These are phyloP conservation scores for Clonostachys solani DNA, from an alignment of 2,329 filamentous ascomycete genomes.

Conservation along the genomic window DNA sequence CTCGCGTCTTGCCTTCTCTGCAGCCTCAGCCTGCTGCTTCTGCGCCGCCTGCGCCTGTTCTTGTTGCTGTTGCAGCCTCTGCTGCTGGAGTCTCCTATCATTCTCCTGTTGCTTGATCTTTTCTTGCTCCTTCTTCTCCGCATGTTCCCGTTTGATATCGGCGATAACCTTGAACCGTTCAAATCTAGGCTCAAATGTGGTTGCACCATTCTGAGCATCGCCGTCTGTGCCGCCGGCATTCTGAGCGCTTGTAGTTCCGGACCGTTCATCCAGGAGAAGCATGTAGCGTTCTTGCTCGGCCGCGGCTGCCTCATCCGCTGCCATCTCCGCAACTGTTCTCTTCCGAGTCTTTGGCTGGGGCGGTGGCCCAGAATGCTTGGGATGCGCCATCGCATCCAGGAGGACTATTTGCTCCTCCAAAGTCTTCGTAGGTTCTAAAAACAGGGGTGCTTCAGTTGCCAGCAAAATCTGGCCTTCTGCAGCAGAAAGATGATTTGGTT, in stretches of 20 bases:
- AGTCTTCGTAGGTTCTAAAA: conserved; percentile 70
- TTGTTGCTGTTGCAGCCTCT: conserved; percentile 35
- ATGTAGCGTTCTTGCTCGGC: conserved; percentile 89
- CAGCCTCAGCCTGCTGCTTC: conserved; percentile 34
- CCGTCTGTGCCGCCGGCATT: conserved; percentile 57
- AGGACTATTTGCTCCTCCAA: conserved; percentile 66
- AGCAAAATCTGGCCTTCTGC: conserved; percentile 75
- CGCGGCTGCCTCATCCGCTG: conserved; percentile 87
- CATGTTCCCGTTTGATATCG: conserved; percentile 73
- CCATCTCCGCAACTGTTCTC: conserved; percentile 90
- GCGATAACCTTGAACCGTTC: conserved; percentile 90
- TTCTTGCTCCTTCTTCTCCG: conserved; percentile 73
- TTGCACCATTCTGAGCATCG: conserved; percentile 66
- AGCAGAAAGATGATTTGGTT: conserved; percentile 66
- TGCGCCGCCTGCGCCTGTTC: conserved; percentile 42
- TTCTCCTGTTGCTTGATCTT: conserved; percentile 63
- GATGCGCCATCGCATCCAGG: conserved; percentile 68
- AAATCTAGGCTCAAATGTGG: conserved; percentile 81
- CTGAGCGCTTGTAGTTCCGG: conserved; percentile 53
- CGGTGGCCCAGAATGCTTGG: conserved; percentile 70
- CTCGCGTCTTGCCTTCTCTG: conserved; percentile 33
- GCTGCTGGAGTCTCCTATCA: conserved; percentile 45
- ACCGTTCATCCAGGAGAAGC: conserved; percentile 84
- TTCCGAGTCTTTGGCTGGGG: conserved; percentile 88
- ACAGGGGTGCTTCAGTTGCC: conserved; percentile 69